Conservation (phyloP, 148 eudicot genomes). For the Chenopodium berlandieri region DNA sequence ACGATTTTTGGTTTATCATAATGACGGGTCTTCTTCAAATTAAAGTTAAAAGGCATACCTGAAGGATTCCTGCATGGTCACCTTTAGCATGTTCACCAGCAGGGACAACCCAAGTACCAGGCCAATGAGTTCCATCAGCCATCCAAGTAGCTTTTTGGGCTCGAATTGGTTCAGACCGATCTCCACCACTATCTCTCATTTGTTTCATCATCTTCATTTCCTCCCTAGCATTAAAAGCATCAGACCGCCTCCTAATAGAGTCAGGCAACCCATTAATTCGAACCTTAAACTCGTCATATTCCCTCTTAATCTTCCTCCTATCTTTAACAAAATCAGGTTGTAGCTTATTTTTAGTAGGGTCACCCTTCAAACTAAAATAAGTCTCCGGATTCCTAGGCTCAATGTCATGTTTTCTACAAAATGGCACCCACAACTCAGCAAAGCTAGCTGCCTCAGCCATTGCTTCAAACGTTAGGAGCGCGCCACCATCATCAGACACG, state of each 20-base stretch:
- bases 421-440: slow-evolving; percentile 90
- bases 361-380: slow-evolving; percentile 67
- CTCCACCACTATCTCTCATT: slow-evolving; percentile 63
- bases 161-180: slow-evolving; percentile 54
- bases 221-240: slow-evolving; percentile 91
- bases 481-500: slow-evolving; percentile 86
- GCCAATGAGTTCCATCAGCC: slow-evolving; percentile 97
- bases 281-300: slow-evolving; percentile 87
- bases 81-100: slow-evolving; percentile 71
- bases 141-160: slow-evolving; percentile 86
- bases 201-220: slow-evolving; percentile 82
- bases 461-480: slow-evolving; percentile 76
- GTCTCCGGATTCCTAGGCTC: slow-evolving; percentile 87
- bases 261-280: slow-evolving; percentile 80
- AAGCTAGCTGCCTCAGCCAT: slow-evolving; percentile 92
- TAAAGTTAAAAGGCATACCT: slow-evolving; percentile 26
- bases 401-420: slow-evolving; percentile 78
- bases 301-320: slow-evolving; percentile 79
- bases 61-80: slow-evolving; percentile 88
- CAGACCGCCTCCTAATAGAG: slow-evolving; percentile 81
- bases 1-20: no score
- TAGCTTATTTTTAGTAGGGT: slow-evolving; percentile 77
- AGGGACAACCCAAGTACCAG: slow-evolving; percentile 42
- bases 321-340: slow-evolving; percentile 82
- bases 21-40: no score